Conservation (phyloP, 208 protist genomes). For the Acanthamoeba healyi region DNA sequence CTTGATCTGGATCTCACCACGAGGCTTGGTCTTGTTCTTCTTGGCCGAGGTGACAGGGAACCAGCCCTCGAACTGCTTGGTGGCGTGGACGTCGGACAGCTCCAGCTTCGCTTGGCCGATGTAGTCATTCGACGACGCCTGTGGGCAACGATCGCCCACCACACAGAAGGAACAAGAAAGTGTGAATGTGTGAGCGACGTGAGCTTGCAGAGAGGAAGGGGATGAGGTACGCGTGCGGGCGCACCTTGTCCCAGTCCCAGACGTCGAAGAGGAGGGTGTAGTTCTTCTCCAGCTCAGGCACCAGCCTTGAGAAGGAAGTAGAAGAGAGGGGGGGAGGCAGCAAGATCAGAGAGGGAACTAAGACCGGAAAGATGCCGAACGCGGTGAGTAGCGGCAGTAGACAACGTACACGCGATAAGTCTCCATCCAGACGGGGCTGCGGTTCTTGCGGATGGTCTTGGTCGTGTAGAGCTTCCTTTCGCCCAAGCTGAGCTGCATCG, state of each 20-base stretch:
- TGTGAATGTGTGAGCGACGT: neutral
- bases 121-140: slow-evolving; percentile 65
- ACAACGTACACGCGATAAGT: slow-evolving; percentile 30
- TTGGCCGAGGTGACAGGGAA: neutral
- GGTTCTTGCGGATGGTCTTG: neutral
- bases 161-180: neutral
- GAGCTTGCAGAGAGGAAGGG: neutral
- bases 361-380: no score
- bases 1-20: slow-evolving; percentile 63
- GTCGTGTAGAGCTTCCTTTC: slow-evolving; percentile 45
- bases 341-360: neutral
- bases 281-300: slow-evolving; percentile 49
- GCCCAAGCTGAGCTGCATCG: slow-evolving; percentile 2
- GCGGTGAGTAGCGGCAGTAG: neutral
- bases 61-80: slow-evolving; percentile 25
- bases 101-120: slow-evolving; percentile 41
- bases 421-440: slow-evolving; percentile 61
- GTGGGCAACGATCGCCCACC: neutral
- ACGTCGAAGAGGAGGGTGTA: slow-evolving; percentile 38
- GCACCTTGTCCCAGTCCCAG: slow-evolving; percentile 57
- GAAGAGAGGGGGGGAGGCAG: neutral
- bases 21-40: slow-evolving; percentile 59
- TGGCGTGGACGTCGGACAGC: neutral
- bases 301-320: slow-evolving; percentile 4
- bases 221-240: neutral